Evolutionary conservation across 352 stramenopile species (phyloP).

Genomic region (Elongisporangium senticosum): DNA sequence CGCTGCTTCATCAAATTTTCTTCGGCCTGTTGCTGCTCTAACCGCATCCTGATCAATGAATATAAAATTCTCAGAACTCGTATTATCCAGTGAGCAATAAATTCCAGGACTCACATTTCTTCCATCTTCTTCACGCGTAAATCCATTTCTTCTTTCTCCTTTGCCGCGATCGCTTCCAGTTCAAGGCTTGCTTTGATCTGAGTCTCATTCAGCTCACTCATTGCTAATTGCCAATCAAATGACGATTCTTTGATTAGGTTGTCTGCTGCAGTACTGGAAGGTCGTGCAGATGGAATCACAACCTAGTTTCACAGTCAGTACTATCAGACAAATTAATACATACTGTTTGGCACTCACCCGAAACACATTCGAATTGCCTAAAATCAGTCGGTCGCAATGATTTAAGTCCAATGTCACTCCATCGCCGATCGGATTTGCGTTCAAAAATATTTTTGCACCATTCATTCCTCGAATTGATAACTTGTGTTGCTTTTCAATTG

Average conservation of each 20-base stretch:
- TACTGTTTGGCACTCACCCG: constrained; percentile 18
- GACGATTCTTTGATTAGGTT: constrained; percentile 38
- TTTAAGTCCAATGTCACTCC: constrained; percentile 26
- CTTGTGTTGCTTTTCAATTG: constrained; percentile 1
- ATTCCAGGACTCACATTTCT: constrained; percentile 32
- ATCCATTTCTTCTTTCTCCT: constrained; percentile 80
- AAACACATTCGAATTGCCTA: constrained; percentile 78
- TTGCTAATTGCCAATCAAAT: constrained; percentile 72
- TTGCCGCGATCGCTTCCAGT: constrained; percentile 46
- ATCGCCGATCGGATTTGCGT: constrained; percentile 44
- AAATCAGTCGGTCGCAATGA: constrained; percentile 66
- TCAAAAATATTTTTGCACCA: constrained; percentile 64
- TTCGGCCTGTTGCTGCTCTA: constrained; percentile 49
- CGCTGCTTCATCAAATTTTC: constrained; percentile 57
- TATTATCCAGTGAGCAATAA: background rate
- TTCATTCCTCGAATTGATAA: constrained; percentile 30
- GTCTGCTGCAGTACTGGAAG: constrained; percentile 14
- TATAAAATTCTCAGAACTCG: background rate
- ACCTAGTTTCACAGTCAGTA: constrained; percentile 15
- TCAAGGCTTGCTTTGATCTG: constrained; percentile 61
- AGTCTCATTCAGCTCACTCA: constrained; percentile 77
- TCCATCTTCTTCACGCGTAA: constrained; percentile 64
- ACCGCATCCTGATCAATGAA: constrained; percentile 30
- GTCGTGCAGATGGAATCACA: constrained; percentile 43
- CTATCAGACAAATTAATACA: background rate